These are phyloP conservation scores for Barbarea vulgaris DNA, from an alignment of 345 rosid genomes.

Conservation along the genomic window DNA sequence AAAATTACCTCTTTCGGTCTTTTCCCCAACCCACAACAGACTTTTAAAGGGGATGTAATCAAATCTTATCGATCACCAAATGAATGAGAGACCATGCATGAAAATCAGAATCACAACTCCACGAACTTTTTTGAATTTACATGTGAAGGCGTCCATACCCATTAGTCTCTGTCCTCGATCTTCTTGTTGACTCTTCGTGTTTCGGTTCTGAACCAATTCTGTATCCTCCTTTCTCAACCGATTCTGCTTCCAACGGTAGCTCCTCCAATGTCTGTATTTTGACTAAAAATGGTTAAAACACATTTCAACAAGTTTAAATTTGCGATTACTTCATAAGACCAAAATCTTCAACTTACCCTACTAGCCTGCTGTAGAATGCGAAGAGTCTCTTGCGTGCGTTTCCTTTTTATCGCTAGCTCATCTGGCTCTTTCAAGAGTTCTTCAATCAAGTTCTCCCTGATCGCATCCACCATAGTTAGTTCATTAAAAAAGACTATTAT, in stretches of 20 bases:
- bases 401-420: conserved; percentile 78
- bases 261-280: conserved; percentile 76
- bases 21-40: conserved; percentile 6
- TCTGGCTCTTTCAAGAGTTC: conserved; percentile 95
- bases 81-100: conserved; percentile 1
- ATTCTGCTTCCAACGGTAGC: conserved; percentile 85
- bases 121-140: not conserved
- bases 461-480: conserved; percentile 14
- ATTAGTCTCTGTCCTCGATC: conserved; percentile 18
- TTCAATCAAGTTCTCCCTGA: conserved; percentile 91
- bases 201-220: conserved; percentile 51
- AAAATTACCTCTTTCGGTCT: not conserved
- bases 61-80: not conserved
- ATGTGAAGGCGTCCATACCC: conserved; percentile 12
- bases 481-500: not conserved
- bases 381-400: conserved; percentile 77
- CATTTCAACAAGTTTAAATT: not conserved
- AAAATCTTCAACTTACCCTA: conserved; percentile 49
- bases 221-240: conserved; percentile 79
- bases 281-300: not conserved
- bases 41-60: not conserved
- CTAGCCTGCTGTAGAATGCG: conserved; percentile 82
- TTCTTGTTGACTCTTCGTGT: conserved; percentile 12
- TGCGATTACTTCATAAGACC: not conserved
- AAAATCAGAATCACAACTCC: not conserved